A percentile compares a stretch with the other conserved stretches of the same genome.
phyloP scores from a whole-genome alignment of 2,329 filamentous ascomycete species.

The Colletotrichum ledebouriae region DNA sequence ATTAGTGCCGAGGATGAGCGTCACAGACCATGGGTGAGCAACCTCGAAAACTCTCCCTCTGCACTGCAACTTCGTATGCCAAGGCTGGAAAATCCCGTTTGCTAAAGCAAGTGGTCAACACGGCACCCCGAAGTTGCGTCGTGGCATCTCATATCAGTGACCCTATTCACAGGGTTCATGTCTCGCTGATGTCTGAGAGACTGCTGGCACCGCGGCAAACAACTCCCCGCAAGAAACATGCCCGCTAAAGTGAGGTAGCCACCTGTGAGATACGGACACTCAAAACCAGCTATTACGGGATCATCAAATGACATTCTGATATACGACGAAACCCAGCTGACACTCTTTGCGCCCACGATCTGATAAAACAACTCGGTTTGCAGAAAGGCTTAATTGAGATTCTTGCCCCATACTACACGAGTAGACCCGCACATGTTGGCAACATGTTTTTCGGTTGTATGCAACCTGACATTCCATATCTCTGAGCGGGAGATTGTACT shows the following conservation, averaged over 20 bases:
- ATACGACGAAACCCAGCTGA: too few relatives aligned
- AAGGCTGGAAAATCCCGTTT: neutral
- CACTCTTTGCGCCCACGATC: too few relatives aligned
- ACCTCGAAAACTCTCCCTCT: slow-evolving; percentile 1
- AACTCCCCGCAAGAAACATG: neutral
- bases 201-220: slow-evolving; percentile 7
- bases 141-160: slow-evolving; percentile 19
- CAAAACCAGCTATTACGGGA: neutral
- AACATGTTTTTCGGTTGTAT: neutral
- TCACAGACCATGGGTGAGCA: slow-evolving; percentile 5
- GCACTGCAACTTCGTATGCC: neutral
- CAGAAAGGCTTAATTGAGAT: slow-evolving; percentile 9
- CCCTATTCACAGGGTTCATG: neutral
- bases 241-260: too few relatives aligned
- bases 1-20: neutral
- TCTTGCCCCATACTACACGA: neutral
- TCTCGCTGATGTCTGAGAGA: slow-evolving; percentile 5
- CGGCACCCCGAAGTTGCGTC: slow-evolving; percentile 2
- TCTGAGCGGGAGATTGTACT: neutral
- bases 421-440: neutral
- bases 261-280: slow-evolving; percentile 20
- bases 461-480: neutral
- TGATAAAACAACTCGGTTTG: neutral
- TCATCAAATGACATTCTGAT: too few relatives aligned
- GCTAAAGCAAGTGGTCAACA: too few relatives aligned